Evolutionary conservation across 2,329 filamentous ascomycete genomes (phyloP).

Genomic region (Colletotrichum paranaense): DNA sequence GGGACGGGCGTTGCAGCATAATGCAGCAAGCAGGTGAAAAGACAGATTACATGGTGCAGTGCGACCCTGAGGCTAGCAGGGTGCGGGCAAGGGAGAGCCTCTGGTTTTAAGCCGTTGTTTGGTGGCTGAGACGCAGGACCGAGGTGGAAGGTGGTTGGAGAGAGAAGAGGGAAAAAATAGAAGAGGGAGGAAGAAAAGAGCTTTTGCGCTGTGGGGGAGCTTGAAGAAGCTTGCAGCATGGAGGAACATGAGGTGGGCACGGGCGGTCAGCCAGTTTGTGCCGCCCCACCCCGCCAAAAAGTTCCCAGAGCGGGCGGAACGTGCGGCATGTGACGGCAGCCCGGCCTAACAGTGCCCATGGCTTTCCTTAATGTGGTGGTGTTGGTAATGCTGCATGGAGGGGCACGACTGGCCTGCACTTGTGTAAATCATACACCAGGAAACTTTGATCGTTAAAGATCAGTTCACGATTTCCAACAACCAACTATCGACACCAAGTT

Average conservation of each 20-base stretch:
- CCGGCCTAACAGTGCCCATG: background rate
- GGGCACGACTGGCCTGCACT: constrained; percentile 4
- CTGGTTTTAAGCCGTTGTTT: constrained; percentile 14
- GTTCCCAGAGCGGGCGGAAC: background rate
- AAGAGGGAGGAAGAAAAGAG: constrained; percentile 23
- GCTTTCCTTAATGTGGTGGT: background rate
- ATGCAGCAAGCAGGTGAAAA: constrained; percentile 22
- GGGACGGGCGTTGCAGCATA: constrained; percentile 32
- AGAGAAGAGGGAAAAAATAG: constrained; percentile 23
- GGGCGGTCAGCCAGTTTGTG: constrained; percentile 29
- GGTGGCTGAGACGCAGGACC: constrained; percentile 31
- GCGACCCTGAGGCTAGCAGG: constrained; percentile 24
- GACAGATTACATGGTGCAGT: constrained; percentile 35
- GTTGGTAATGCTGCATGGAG: constrained; percentile 25
- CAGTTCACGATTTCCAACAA: background rate
- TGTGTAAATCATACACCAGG: background rate
- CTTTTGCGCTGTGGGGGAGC: constrained; percentile 30
- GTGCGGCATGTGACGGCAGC: constrained; percentile 29
- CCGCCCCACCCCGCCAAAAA: constrained; percentile 27
- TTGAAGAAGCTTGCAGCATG: constrained; percentile 32
- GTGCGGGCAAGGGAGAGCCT: constrained; percentile 17
- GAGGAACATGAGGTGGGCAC: constrained; percentile 14
- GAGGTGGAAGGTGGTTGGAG: constrained; percentile 31
- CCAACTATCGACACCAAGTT: background rate
- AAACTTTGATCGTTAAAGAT: constrained; percentile 21